Evolutionary conservation across 768 basidiomycete genomes (phyloP).

Genomic region (Russula olivacea): DNA sequence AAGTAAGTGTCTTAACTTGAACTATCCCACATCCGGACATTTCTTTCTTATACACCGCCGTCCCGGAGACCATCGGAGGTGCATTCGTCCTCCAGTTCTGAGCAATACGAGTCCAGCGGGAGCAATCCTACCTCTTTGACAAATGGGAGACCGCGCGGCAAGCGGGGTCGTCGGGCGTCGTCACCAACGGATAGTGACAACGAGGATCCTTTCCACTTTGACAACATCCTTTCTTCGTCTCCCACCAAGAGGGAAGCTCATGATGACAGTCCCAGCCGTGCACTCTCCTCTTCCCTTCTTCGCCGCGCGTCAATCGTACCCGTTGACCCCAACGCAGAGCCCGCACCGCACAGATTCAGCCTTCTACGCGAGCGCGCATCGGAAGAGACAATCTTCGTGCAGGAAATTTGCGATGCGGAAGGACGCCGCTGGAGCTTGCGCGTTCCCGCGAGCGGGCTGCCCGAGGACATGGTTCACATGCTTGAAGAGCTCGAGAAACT

Average conservation of each 20-base stretch:
- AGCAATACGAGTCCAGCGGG: not conserved
- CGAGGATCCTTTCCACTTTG: slow-evolving; percentile 24
- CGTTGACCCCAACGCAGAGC: slow-evolving; percentile 10
- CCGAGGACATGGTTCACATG: slow-evolving; percentile 22
- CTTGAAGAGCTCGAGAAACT: slow-evolving; percentile 24
- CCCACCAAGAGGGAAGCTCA: not conserved
- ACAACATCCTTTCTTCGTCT: slow-evolving; percentile 6
- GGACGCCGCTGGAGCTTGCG: slow-evolving; percentile 25
- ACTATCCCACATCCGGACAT: not conserved
- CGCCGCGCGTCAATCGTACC: slow-evolving; percentile 22
- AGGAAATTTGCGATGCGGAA: slow-evolving; percentile 23
- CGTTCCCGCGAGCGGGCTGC: slow-evolving; percentile 22
- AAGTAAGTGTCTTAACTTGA: not conserved
- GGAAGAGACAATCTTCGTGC: slow-evolving; percentile 20
- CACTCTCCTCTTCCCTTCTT: slow-evolving; percentile 8
- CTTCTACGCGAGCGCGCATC: slow-evolving; percentile 19
- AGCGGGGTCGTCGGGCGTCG: not conserved
- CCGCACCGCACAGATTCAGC: slow-evolving; percentile 18
- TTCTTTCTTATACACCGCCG: not conserved
- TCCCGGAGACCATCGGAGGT: not conserved
- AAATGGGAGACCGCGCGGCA: not conserved
- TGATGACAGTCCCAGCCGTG: not conserved
- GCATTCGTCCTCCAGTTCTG: slow-evolving; percentile 1
- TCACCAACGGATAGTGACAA: slow-evolving; percentile 17
- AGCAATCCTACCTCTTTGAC: not conserved